Base-by-base conservation (phyloP, 2,329 filamentous ascomycete genomes). In the Eutypella sp. region DNA sequence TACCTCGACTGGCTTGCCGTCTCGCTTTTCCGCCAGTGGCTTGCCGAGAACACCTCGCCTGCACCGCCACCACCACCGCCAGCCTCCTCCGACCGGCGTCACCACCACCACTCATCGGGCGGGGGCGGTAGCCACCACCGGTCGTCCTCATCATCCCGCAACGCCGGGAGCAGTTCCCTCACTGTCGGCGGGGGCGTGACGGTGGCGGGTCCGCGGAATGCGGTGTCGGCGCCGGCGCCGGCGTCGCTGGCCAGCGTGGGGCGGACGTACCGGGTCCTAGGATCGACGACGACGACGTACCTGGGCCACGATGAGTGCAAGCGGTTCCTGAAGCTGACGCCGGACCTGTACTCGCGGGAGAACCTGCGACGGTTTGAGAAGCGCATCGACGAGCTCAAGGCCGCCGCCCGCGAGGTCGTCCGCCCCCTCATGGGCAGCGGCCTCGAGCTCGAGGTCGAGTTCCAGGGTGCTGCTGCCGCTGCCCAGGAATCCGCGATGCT, bases 1-100 rank as follows among this genome's bases (percentile, higher is more conserved):
- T 96, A 91, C 64, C 74, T 96, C 19, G 89, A 95, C 67, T 96
- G 91, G 91, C 79, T 96, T 6, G 89, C 83, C 16, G 81, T 96
- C 41, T 88, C 82, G 36, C 73, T 96, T 11, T 97, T 96, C 68
- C 80, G 92, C 3, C 89, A 96, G 66, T 96, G 91, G 90, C 75
- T 96, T 6, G 89, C 89, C 4, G 91, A 96, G 58, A 92, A 90
- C 64, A 95, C 88, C 4, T 85, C 87, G 2, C 85, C 89, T 0
- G 78, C 84, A 3, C 81, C 81, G 0, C 67, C 75, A 0, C 72
- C 77, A 2, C 53, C 69, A 11, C 51, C 58, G 46, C 45, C 55
- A 13, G 3, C 40, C 55, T 18, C 51, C 52, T n/a, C n/a, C n/a
- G n/a, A n/a, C n/a, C n/a, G n/a, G n/a, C n/a, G n/a, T n/a, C n/a